Percentiles rank a stretch among this genome's conserved stretches.
Evolutionary conservation across 441 rosid species (phyloP).

Genomic region (Euphorbia corollata): DNA sequence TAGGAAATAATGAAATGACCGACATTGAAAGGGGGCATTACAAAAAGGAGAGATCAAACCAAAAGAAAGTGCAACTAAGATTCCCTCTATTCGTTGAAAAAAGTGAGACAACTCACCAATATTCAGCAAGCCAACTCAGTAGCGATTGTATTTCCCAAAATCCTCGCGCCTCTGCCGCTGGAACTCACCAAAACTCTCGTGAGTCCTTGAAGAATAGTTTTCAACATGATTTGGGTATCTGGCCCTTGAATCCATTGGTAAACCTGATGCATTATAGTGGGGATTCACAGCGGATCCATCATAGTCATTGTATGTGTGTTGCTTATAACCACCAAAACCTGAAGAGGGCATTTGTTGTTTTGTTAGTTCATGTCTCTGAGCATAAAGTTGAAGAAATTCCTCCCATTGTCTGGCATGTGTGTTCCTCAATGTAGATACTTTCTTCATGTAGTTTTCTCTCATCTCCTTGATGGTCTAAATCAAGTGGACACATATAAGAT

Average conservation of each 20-base stretch:
- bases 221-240: slow-evolving; percentile 57
- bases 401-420: slow-evolving; percentile 70
- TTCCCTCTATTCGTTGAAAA: slow-evolving; percentile 13
- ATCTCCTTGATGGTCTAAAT: slow-evolving; percentile 73
- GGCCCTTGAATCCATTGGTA: slow-evolving; percentile 53
- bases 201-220: slow-evolving; percentile 60
- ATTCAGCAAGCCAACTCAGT: slow-evolving; percentile 34
- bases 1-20: not conserved
- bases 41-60: slow-evolving; percentile 8
- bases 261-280: slow-evolving; percentile 47
- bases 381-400: slow-evolving; percentile 65
- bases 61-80: slow-evolving; percentile 5
- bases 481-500: slow-evolving; percentile 31
- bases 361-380: slow-evolving; percentile 64
- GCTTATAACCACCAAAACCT: slow-evolving; percentile 66
- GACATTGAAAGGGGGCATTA: not conserved
- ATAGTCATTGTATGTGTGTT: slow-evolving; percentile 54
- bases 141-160: slow-evolving; percentile 77
- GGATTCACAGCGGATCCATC: slow-evolving; percentile 52
- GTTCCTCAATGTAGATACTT: slow-evolving; percentile 50
- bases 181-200: slow-evolving; percentile 59
- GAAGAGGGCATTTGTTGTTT: slow-evolving; percentile 47
- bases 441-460: slow-evolving; percentile 77
- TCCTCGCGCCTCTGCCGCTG: slow-evolving; percentile 76
- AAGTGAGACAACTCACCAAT: slow-evolving; percentile 47